Base-by-base conservation (phyloP, 352 stramenopile species). In the Globisporangium radiosum region DNA sequence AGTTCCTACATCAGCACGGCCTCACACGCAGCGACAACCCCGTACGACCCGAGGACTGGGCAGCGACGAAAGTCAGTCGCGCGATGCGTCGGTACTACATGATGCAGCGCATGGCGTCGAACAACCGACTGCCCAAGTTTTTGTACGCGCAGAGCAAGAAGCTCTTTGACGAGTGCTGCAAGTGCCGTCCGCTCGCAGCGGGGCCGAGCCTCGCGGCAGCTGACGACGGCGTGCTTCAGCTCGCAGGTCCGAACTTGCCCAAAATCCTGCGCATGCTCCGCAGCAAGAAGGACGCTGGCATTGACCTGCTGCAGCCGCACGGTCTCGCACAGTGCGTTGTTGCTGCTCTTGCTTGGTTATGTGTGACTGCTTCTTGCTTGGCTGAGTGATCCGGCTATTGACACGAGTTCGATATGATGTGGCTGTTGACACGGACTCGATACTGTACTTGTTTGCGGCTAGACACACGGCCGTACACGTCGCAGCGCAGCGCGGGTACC, bases 161-260 rank as follows among this genome's bases (percentile, higher is more conserved):
- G 25, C 67, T 92, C 3, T 92, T 87, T 54, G 77, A 90, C 7
- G 81, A 92, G 59, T 92, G 83, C 58, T 85, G 81, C 57, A 78
- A 81, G 60, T 90, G 81, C 42, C 72, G 62, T 1, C 78, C 76
- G 10, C 65, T 91, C 5, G 66, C 76, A 4, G 70, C 78, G 44
- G 81, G 83, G 0, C 77, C 79, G 0, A 71, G 62, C 5, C 70
- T 70, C 37, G 88, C 72, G 1, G 33, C 13, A 4, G 25, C 25
- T 3, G 70, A 83, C n/a, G 80, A 78, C 33, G 78, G 83, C 0
- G 69, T 89, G 4, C 70, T 86, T 7, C 71, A 78, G n/a, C 65
- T 92, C 44, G 81, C 75, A 3, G 81, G 73, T 5, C 83, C 83
- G 0, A 85, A 92, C 60, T 48, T 90, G 0, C 78, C 81, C 0